These are phyloP conservation scores for Tarenaya hassleriana DNA, from an alignment of 345 rosid genomes.

Conservation along the genomic window DNA sequence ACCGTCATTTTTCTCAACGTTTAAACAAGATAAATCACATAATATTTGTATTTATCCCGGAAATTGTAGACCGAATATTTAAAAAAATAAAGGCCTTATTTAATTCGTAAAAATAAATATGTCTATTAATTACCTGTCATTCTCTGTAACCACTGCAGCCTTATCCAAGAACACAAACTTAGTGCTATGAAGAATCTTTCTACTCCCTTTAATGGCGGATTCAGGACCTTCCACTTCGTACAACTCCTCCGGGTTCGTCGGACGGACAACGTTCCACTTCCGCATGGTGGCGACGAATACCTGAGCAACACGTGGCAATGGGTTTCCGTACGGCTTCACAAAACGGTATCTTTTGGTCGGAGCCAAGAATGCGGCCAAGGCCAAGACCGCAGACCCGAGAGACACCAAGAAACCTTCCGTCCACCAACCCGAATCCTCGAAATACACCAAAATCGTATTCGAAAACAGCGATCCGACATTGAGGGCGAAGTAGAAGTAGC, in stretches of 20 bases:
- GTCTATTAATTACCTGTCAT: slow-evolving; percentile 30
- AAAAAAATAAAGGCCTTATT: too few species aligned
- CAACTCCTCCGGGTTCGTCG: slow-evolving; percentile 28
- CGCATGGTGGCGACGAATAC: slow-evolving; percentile 49
- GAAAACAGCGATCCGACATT: slow-evolving; percentile 69
- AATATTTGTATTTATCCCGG: too few species aligned
- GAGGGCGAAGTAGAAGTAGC: slow-evolving; percentile 71
- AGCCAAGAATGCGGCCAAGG: slow-evolving; percentile 34
- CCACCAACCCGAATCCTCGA: slow-evolving; percentile 63
- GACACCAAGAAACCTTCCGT: slow-evolving; percentile 61
- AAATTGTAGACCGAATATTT: too few species aligned
- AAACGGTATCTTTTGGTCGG: slow-evolving; percentile 42
- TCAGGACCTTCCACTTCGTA: slow-evolving; percentile 60
- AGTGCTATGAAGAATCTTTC: slow-evolving; percentile 66
- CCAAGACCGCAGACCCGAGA: slow-evolving; percentile 48
- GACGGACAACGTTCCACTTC: slow-evolving; percentile 39
- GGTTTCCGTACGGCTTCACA: slow-evolving; percentile 57
- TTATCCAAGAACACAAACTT: slow-evolving; percentile 62
- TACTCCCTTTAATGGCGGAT: slow-evolving; percentile 75
- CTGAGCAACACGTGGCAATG: slow-evolving; percentile 67
- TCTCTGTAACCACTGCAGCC: slow-evolving; percentile 68
- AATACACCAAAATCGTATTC: slow-evolving; percentile 66
- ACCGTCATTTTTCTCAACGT: too few species aligned
- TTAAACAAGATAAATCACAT: too few species aligned
- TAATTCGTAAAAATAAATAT: neutral